Conservation (phyloP, 768 basidiomycete species). For the Trametes sanguinea region DNA sequence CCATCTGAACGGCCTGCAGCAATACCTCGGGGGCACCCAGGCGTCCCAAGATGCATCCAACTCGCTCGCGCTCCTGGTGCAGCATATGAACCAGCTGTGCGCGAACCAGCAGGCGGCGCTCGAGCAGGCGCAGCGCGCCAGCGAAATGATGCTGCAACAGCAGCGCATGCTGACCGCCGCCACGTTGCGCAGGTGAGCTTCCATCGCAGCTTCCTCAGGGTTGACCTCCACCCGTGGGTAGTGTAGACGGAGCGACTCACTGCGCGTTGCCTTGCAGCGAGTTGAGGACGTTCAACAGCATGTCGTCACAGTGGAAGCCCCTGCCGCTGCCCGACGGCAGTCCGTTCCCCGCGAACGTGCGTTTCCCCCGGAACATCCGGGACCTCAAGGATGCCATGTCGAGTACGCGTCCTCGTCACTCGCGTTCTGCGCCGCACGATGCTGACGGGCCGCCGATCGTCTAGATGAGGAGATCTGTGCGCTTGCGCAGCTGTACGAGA, state of each 20-base stretch:
- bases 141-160: background rate
- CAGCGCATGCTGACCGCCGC: background rate
- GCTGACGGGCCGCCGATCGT: background rate
- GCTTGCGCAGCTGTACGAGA: background rate
- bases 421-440: too few species aligned
- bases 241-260: too few species aligned
- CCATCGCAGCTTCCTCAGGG: background rate
- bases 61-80: background rate
- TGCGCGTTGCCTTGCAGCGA: too few species aligned
- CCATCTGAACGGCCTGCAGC: background rate
- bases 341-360: background rate
- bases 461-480: background rate
- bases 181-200: background rate
- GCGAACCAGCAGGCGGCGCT: background rate
- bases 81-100: background rate
- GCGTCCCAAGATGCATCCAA: background rate
- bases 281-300: background rate
- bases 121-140: conserved; percentile 4
- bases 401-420: background rate
- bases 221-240: too few species aligned
- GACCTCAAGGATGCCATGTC: background rate
- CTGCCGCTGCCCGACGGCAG: conserved; percentile 7
- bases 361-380: background rate
- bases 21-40: background rate
- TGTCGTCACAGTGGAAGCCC: conserved; percentile 1